These are phyloP conservation scores for Fraxinus velutina DNA, from an alignment of 305 asterid genomes.

Conservation along the genomic window DNA sequence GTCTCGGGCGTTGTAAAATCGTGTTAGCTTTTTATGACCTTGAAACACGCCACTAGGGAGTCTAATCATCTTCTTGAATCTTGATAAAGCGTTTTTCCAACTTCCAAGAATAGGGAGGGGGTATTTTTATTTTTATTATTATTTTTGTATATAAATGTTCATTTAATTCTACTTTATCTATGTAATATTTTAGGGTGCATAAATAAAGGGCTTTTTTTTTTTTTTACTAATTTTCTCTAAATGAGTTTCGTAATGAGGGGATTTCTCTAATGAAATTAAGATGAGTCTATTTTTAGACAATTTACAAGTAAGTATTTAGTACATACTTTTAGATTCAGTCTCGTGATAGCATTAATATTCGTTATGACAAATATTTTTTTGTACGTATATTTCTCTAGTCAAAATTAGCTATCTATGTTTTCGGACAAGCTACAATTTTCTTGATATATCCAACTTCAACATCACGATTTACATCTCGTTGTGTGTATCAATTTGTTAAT, in stretches of 20 bases:
- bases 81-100: background rate
- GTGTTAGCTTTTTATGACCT: background rate
- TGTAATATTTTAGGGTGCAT: background rate
- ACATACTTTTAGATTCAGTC: background rate
- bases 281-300: background rate
- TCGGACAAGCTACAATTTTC: background rate
- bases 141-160: too few relatives aligned
- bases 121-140: background rate
- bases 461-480: background rate
- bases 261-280: background rate
- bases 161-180: too few relatives aligned
- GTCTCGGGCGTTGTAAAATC: background rate
- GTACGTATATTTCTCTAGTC: background rate
- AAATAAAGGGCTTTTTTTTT: background rate
- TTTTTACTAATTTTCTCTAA: background rate
- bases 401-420: background rate
- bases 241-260: background rate
- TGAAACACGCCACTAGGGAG: background rate
- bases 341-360: background rate
- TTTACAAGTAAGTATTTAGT: background rate
- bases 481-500: background rate
- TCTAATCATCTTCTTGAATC: background rate
- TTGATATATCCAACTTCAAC: background rate
- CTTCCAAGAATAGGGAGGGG: background rate
- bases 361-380: background rate